phyloP scores from a whole-genome alignment of 2,329 filamentous ascomycete species.

The Penicillium hordei region DNA sequence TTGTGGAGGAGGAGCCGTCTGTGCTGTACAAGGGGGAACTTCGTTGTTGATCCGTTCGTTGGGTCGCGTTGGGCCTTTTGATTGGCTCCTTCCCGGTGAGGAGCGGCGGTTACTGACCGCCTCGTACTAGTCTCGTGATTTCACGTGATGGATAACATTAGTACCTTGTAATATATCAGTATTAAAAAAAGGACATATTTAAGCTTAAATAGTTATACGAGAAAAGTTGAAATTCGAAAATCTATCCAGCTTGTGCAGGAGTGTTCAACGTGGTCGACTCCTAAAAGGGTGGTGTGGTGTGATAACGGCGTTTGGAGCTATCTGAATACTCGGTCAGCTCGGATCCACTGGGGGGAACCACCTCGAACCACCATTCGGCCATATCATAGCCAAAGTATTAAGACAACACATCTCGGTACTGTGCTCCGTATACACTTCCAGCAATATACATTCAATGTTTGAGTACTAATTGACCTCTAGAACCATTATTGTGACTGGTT shows the following conservation, averaged over 20 bases:
- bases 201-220: background rate
- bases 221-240: background rate
- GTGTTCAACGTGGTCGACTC: background rate
- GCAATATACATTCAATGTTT: background rate
- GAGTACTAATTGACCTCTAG: conserved; percentile 1
- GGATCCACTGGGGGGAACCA: conserved; percentile 9
- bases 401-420: background rate
- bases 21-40: conserved; percentile 34
- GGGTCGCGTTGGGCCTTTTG: conserved; percentile 37
- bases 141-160: conserved; percentile 5
- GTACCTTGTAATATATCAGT: background rate
- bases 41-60: conserved; percentile 38
- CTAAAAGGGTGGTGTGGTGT: background rate
- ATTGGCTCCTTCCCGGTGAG: conserved; percentile 28
- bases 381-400: conserved; percentile 1
- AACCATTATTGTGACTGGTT: background rate
- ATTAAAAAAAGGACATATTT: background rate
- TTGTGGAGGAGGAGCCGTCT: conserved; percentile 50
- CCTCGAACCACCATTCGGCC: conserved; percentile 7
- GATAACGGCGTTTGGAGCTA: background rate
- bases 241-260: background rate
- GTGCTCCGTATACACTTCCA: background rate
- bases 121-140: conserved; percentile 20
- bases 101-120: conserved; percentile 19
- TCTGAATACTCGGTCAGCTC: conserved; percentile 6